phyloP scores from a whole-genome alignment of 2,329 filamentous ascomycete genomes.

The Helicocarpus griseus region DNA sequence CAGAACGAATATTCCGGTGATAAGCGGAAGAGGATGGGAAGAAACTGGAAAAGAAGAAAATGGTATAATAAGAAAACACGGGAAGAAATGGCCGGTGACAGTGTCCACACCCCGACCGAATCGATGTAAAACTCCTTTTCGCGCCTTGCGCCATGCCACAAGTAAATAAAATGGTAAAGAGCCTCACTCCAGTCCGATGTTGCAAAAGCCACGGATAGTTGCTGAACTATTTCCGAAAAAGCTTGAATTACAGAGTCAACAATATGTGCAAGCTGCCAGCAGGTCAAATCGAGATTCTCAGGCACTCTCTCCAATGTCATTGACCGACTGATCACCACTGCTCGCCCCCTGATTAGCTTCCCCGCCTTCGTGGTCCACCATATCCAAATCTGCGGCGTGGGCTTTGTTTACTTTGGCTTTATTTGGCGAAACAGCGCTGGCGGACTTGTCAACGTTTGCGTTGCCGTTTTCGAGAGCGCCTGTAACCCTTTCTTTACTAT shows the following conservation, averaged over 20 bases:
- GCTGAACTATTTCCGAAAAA: not conserved
- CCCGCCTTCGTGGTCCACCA: not conserved
- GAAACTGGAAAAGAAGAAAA: not conserved
- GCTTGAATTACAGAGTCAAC: not conserved
- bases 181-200: not conserved
- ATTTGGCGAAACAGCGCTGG: not conserved
- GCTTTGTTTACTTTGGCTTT: not conserved
- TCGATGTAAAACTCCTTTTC: not conserved
- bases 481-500: not conserved
- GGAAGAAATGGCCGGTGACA: not conserved
- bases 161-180: not conserved
- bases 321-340: not conserved
- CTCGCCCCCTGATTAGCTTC: not conserved
- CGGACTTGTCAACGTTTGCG: not conserved
- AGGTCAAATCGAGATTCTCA: not conserved
- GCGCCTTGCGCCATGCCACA: not conserved
- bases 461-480: constrained; percentile 2
- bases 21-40: not conserved
- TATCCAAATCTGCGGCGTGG: not conserved
- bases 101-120: not conserved
- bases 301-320: not conserved
- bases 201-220: not conserved
- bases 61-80: not conserved
- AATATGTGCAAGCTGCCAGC: not conserved
- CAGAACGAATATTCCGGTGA: not conserved